phyloP scores from a whole-genome alignment of 2,329 filamentous ascomycete species.

The Cercospora berteroae region DNA sequence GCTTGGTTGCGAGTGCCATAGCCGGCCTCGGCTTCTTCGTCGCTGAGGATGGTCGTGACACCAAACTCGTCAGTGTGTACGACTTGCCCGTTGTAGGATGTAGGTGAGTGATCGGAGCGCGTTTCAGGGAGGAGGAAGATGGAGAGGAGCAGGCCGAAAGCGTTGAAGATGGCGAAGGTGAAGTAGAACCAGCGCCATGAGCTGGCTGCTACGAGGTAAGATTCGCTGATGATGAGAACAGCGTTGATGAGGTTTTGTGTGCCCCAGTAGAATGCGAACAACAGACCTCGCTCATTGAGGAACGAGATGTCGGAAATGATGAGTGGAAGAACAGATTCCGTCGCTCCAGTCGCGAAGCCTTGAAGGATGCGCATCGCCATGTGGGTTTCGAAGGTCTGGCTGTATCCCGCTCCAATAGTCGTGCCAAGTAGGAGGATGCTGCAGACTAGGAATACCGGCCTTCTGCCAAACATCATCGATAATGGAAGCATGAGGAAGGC shows the following conservation, averaged over 20 bases:
- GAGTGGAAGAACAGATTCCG: conserved; percentile 43
- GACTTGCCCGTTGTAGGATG: conserved; percentile 38
- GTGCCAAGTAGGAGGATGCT: conserved; percentile 35
- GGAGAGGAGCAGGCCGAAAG: conserved; percentile 40
- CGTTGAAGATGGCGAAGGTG: conserved; percentile 41
- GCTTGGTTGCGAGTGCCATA: not conserved
- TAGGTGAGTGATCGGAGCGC: conserved; percentile 38
- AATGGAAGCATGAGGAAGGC: conserved; percentile 43
- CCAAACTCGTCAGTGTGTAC: conserved; percentile 44
- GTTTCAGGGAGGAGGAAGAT: conserved; percentile 45
- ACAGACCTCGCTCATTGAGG: conserved; percentile 41
- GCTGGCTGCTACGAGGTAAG: conserved; percentile 39
- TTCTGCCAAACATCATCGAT: conserved; percentile 43
- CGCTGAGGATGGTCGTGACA: conserved; percentile 39
- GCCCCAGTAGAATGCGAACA: conserved; percentile 44
- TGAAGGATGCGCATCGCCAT: conserved; percentile 40
- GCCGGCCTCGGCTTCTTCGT: conserved; percentile 30
- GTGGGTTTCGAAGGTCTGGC: conserved; percentile 39
- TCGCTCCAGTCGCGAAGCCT: conserved; percentile 41
- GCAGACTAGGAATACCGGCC: conserved; percentile 39
- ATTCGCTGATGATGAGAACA: conserved; percentile 38
- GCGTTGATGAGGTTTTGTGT: conserved; percentile 40
- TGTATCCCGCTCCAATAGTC: conserved; percentile 39
- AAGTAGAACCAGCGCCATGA: conserved; percentile 47
- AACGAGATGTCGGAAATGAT: conserved; percentile 45